Evolutionary conservation across 345 rosid species (phyloP), one percentile per base, ranked within the genome.

Genomic region (Draba incana): DNA sequence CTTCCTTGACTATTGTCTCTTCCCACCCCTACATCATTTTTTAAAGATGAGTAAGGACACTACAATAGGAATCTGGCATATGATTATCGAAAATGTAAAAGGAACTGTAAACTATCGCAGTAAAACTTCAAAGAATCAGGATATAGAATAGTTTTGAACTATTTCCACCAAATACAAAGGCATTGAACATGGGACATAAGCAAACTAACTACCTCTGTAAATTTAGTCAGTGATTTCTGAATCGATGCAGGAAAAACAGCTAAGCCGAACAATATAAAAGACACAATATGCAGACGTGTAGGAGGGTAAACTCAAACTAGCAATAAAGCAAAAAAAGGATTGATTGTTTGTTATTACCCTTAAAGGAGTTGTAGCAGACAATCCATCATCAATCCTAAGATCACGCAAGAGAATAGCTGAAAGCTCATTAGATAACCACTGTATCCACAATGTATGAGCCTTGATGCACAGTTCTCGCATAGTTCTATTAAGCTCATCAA

Each of bases 381-480:
- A 83, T 64, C 90, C 93, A 74, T 89, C 98, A 83, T 92, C 99
- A 46, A 57, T 80, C 47, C 74, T 85, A 57, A 94, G 85, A 81
- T 89, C 86, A 54, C 68, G 70, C 38, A 84, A 78, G 61, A 94
- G 87, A 80, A 92, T 85, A 63, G 78, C 69, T 57, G 96, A 92
- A 57, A 94, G 91, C 83, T 86, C 93, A 76, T 83, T 71, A 41
- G 96, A 81, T 59, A 91, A 78, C 99, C 98, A 92, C 48, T 82
- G 80, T 77, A 92, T 92, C 99, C 99, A 92, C 83, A 94, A 79
- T 65, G 72, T 77, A 70, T 92, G 90, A 68, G 99, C 99, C 84
- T 79, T 88, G 65, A 89, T 83, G 82, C 90, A 86, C 57, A 94
- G 78, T 75, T 89, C 93, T 62, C 79, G 86, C 45, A 79, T 84